Percentiles rank a stretch among this genome's conserved stretches.
Conservation (phyloP, 1,139 yeast species). For the Blastobotrys apis region DNA sequence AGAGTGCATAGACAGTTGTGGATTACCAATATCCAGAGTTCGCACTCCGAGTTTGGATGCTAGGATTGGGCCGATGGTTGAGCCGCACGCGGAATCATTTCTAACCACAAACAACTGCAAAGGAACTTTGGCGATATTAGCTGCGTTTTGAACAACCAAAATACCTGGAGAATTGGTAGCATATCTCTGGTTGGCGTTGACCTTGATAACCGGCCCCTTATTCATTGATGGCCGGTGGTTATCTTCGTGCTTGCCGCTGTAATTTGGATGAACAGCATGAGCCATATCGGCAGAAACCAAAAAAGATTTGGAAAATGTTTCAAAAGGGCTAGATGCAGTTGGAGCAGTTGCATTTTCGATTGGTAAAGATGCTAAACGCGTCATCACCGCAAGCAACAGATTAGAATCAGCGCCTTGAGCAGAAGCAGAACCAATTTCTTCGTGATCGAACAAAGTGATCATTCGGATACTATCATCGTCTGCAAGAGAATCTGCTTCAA, state of each 20-base stretch:
- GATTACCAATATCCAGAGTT: conserved; percentile 89
- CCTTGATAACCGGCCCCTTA: conserved; percentile 85
- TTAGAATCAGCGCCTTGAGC: conserved; percentile 98
- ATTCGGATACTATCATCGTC: conserved; percentile 58
- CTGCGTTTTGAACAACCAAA: conserved; percentile 69
- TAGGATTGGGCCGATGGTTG: conserved; percentile 92
- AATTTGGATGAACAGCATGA: conserved; percentile 95
- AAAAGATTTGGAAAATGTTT: conserved; percentile 77
- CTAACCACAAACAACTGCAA: conserved; percentile 72
- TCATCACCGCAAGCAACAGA: conserved; percentile 72
- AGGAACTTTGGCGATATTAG: conserved; percentile 54
- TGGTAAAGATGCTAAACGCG: conserved; percentile 53
- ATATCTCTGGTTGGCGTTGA: conserved; percentile 93
- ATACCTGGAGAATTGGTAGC: conserved; percentile 92
- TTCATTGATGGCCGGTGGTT: conserved; percentile 78
- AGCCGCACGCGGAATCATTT: conserved; percentile 92
- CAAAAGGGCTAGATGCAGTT: conserved; percentile 43
- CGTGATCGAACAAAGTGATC: conserved; percentile 86
- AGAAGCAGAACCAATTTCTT: conserved; percentile 87
- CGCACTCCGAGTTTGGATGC: conserved; percentile 86
- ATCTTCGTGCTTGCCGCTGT: conserved; percentile 66
- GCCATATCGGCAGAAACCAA: conserved; percentile 94
- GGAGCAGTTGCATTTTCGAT: conserved; percentile 37
- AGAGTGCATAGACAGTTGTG: conserved; percentile 93
- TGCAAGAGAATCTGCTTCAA: conserved; percentile 36